These are phyloP conservation scores for Combretum micranthum DNA, from an alignment of 345 rosid genomes.

Conservation along the genomic window DNA sequence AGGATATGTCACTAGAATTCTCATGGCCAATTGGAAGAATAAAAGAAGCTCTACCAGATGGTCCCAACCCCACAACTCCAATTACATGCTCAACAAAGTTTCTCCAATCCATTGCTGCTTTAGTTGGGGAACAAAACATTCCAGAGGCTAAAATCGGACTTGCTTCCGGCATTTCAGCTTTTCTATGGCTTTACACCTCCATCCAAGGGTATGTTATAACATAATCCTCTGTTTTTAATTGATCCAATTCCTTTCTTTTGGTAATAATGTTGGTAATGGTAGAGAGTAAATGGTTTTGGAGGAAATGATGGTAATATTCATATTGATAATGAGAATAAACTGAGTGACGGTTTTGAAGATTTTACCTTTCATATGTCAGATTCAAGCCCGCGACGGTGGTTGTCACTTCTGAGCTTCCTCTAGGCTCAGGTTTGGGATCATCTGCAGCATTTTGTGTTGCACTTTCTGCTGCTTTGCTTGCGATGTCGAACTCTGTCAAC, in stretches of 20 bases:
- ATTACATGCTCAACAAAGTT: constrained; percentile 46
- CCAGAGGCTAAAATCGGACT: constrained; percentile 63
- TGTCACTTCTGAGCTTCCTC: constrained; percentile 75
- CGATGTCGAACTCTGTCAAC: constrained; percentile 35
- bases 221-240: background rate
- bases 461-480: constrained; percentile 63
- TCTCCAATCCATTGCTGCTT: constrained; percentile 34
- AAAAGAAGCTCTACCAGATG: constrained; percentile 42
- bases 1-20: constrained; percentile 56
- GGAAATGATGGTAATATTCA: too few relatives aligned
- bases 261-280: background rate
- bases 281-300: too few relatives aligned
- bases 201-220: constrained; percentile 61
- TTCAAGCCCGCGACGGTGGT: constrained; percentile 67
- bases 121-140: constrained; percentile 65
- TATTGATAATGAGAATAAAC: too few relatives aligned
- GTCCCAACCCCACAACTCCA: constrained; percentile 43
- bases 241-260: background rate
- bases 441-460: constrained; percentile 86
- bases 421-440: constrained; percentile 91
- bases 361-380: constrained; percentile 27
- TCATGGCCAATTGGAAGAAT: constrained; percentile 71
- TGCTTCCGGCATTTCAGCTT: constrained; percentile 67
- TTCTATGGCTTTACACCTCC: constrained; percentile 83
- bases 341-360: constrained; percentile 8